A percentile compares a stretch with the other conserved stretches of the same genome.
Conservation (phyloP, 1,284 basidiomycete genomes). For the Leccinum fuscescens region DNA sequence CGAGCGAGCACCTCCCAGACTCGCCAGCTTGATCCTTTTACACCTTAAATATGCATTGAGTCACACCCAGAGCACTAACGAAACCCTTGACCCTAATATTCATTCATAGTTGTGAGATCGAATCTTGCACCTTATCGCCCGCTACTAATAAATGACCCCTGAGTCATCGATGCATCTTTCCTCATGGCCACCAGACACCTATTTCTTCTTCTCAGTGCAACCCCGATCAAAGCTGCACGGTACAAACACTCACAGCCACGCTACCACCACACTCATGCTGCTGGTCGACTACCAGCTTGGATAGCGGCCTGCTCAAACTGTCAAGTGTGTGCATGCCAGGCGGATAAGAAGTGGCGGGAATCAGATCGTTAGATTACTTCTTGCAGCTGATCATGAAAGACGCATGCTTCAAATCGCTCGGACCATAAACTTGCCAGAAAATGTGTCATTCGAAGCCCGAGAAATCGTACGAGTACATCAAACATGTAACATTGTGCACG, state of each 20-base stretch:
- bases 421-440: neutral
- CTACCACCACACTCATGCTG: neutral
- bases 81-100: slow-evolving; percentile 2
- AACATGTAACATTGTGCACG: neutral
- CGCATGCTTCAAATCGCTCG: slow-evolving; percentile 8
- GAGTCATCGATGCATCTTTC: neutral
- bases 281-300: neutral
- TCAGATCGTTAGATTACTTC: slow-evolving; percentile 1
- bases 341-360: slow-evolving; percentile 8
- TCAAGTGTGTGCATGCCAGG: neutral
- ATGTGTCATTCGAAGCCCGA: neutral
- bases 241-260: neutral
- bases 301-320: neutral
- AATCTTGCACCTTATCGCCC: slow-evolving; percentile 2
- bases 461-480: neutral
- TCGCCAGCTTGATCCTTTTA: neutral
- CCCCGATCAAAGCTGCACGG: neutral
- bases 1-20: neutral
- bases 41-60: neutral
- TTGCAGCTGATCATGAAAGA: slow-evolving; percentile 11
- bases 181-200: neutral
- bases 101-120: neutral
- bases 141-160: neutral
- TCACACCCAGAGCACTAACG: neutral
- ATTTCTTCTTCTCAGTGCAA: neutral